Evolutionary conservation across 2,329 filamentous ascomycete species (phyloP).

Genomic region (Fusarium mundagurra): DNA sequence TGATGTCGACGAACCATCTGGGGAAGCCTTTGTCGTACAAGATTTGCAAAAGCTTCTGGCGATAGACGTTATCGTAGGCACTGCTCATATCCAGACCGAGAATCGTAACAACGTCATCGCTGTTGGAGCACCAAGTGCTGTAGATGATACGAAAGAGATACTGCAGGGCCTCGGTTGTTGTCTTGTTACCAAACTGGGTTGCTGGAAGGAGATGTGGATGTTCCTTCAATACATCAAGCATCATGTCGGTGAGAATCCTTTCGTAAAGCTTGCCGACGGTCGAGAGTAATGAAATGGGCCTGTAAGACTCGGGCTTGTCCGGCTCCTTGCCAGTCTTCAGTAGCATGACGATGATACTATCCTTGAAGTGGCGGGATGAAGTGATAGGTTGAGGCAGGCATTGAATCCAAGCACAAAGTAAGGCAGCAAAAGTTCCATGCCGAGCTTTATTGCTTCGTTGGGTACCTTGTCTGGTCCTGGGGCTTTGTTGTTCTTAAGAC

Average conservation of each 20-base stretch:
- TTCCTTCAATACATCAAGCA: neutral
- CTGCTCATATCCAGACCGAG: constrained; percentile 9
- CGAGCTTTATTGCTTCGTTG: constrained; percentile 10
- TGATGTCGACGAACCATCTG: constrained; percentile 1
- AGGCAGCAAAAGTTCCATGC: neutral
- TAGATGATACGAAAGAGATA: constrained; percentile 1
- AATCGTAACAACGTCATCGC: neutral
- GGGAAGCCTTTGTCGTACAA: constrained; percentile 1
- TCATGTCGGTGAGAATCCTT: constrained; percentile 4
- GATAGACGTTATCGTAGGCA: constrained; percentile 5
- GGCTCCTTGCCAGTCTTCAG: neutral
- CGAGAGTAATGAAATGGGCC: constrained; percentile 13
- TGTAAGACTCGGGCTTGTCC: neutral
- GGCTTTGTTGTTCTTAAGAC: neutral
- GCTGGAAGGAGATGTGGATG: neutral
- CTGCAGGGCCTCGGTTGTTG: constrained; percentile 12
- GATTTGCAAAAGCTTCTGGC: neutral
- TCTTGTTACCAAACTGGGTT: constrained; percentile 5
- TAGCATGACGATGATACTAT: constrained; percentile 2
- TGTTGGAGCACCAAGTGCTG: neutral
- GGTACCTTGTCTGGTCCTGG: neutral
- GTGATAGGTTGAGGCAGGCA: neutral
- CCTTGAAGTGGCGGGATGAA: constrained; percentile 10
- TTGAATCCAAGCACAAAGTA: neutral
- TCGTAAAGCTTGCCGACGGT: constrained; percentile 12